A percentile compares a stretch with the other conserved stretches of the same genome.
These are phyloP conservation scores for Globisporangium parvum DNA, from an alignment of 352 stramenopile species.

Conservation along the genomic window DNA sequence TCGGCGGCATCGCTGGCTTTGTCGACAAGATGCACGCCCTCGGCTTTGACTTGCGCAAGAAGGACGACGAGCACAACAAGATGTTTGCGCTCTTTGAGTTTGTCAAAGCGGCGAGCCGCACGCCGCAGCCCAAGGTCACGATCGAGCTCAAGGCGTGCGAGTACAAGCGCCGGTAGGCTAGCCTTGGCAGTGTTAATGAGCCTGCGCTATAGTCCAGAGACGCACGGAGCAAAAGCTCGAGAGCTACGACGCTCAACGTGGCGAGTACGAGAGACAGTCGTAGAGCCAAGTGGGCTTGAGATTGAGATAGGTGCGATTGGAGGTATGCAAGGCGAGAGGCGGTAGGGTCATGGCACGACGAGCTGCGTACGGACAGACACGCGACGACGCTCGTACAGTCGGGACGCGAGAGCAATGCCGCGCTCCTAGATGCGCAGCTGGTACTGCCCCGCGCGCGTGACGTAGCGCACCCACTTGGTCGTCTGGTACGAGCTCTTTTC, in stretches of 20 bases:
- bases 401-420: no score
- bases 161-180: conserved; percentile 85
- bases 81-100: conserved; percentile 88
- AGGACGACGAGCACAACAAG: conserved; percentile 78
- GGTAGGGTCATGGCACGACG: not conserved
- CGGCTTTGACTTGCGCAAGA: conserved; percentile 58
- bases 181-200: no score
- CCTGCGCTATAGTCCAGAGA: no score
- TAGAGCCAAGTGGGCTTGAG: not conserved
- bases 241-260: not conserved
- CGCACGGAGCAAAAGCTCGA: no score
- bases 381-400: not conserved
- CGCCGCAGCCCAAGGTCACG: conserved; percentile 32
- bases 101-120: conserved; percentile 44
- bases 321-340: not conserved
- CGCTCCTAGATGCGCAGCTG: conserved; percentile 93
- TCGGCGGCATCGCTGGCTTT: conserved; percentile 65
- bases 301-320: conserved; percentile 1
- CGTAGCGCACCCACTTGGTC: conserved; percentile 98
- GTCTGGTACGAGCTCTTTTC: conserved; percentile 98
- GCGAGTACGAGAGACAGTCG: not conserved
- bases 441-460: conserved; percentile 96
- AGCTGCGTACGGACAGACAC: not conserved
- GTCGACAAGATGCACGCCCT: conserved; percentile 49
- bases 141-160: conserved; percentile 83